Evolutionary conservation across 2,329 filamentous ascomycete species (phyloP).

Genomic region (Verruconis gallopava): DNA sequence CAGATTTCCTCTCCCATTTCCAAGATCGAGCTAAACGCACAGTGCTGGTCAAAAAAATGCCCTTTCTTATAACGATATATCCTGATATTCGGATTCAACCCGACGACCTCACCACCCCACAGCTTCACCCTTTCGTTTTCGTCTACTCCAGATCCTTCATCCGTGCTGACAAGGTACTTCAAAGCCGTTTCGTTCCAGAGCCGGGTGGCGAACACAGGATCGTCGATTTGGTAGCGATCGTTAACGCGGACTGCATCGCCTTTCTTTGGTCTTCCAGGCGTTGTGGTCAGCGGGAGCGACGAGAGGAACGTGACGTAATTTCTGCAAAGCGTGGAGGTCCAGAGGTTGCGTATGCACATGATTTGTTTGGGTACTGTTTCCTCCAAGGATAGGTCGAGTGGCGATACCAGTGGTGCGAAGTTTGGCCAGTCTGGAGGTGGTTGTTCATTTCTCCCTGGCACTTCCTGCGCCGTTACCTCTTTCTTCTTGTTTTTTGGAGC

Average conservation of each 20-base stretch:
- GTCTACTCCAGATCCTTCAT: constrained; percentile 15
- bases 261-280: constrained; percentile 63
- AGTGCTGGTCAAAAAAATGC: constrained; percentile 88
- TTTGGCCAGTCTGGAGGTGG: constrained; percentile 52
- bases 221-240: constrained; percentile 74
- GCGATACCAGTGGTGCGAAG: constrained; percentile 55
- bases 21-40: no score
- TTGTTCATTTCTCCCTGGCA: constrained; percentile 4
- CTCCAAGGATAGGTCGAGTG: constrained; percentile 42
- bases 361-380: constrained; percentile 48
- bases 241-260: constrained; percentile 78
- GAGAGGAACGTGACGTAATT: constrained; percentile 63
- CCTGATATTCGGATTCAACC: constrained; percentile 76
- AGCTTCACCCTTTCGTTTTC: constrained; percentile 24
- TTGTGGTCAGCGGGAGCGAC: constrained; percentile 60
- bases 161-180: constrained; percentile 40
- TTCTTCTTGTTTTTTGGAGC: constrained; percentile 4
- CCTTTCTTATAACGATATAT: constrained; percentile 77
- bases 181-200: constrained; percentile 71
- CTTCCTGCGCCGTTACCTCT: no score
- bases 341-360: constrained; percentile 59
- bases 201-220: constrained; percentile 57
- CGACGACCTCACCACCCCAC: constrained; percentile 70
- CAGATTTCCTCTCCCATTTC: constrained; percentile 10
- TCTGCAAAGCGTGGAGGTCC: constrained; percentile 61